Base-by-base conservation (phyloP, 129 eudicot species). In the Helichrysum umbraculigerum region DNA sequence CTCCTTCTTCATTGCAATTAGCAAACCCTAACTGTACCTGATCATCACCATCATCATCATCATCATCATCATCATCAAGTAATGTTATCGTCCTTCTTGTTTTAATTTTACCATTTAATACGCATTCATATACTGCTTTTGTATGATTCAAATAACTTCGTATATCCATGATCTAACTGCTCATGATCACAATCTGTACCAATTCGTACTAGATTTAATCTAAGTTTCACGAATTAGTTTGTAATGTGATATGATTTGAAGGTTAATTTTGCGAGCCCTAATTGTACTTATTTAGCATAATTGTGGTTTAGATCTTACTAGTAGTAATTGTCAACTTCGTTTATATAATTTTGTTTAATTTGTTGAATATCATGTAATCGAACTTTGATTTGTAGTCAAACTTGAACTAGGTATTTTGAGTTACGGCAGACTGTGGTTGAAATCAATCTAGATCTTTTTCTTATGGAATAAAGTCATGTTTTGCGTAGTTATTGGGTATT, bases 201-300 rank as follows among this genome's bases (percentile, higher is more conserved):
- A 29, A 7, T 34, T 70, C 35, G 64, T 30, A 20, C 14, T 17
- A 4, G 54, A 42, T 70, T 70, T 78, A 52, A 35, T 51, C n/a
- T 52, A 6, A 35, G 14, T 21, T 76, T 15, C 7, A 56, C 68
- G 42, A 16, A 41, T 70, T 20, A 7, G 56, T 42, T 60, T 78
- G 33, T 19, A 70, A 22, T 1, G 21, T 9, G 52, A 44, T 42
- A 14, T 17, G 62, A 78, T 68, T 57, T 61, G 14, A 61, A 68
- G 9, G 25, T 76, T 12, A 37, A 16, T 22, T 68, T 57, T 68
- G 42, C 75, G 59, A 68, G 60, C 75, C 75, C 81, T 68, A 77
- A 68, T 17, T 68, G 16, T 60, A 21, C 57, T 76, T 17, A 4
- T 66, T 41, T 29, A 11, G 33, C 5, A 37, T 14, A 35, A 67